Base-by-base conservation (phyloP, 441 rosid species). In the Iberis amara region DNA sequence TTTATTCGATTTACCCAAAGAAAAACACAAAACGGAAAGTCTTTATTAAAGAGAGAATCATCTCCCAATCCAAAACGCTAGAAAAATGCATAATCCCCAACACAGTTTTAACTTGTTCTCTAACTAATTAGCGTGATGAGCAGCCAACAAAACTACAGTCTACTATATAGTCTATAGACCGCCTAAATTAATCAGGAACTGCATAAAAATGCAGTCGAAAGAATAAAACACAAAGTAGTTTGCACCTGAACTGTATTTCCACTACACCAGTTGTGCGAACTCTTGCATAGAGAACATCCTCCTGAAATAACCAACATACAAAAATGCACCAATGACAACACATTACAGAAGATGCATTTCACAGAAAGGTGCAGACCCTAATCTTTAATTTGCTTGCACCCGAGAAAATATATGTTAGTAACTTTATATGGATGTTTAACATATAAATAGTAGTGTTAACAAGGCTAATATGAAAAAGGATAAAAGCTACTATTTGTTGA, bases 211-310 rank as follows among this genome's bases (percentile, higher is more conserved):
- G 24, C 27, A 54, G 5, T 0, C 6, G 7, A 7, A 30, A 21
- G 9, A 14, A 24, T 33, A 28, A 27, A 39, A 36, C 13, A 51
- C 11, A 9, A 21, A 11, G 48, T 35, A 28, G 36, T 52, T 46
- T 59, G 76, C 76, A 92, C 98, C 96, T 92, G 92, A 92, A 92
- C 70, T 92, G 96, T 65, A 92, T 88, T 75, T 92, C 95, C 47
- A 92, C 95, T 8, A 92, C 96, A 61, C 98, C 98, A 52, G 96
- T 85, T 41, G 98, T 92, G 53, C 98, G 96, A 61, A 92, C 86
- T 78, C 98, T 80, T 8, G 98, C 96, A 73, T 80, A 80, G 11
- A 92, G 95, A 66, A 92, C 82, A 68, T 92, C 98, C 47, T 88
- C 98, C 98, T 92, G 82, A 64, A 73, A 65, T 32, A 76, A 3